Evolutionary conservation across 164 flowering plant species (phyloP), one percentile per base, ranked within the genome.

Genomic region (Dillenia turbinata): DNA sequence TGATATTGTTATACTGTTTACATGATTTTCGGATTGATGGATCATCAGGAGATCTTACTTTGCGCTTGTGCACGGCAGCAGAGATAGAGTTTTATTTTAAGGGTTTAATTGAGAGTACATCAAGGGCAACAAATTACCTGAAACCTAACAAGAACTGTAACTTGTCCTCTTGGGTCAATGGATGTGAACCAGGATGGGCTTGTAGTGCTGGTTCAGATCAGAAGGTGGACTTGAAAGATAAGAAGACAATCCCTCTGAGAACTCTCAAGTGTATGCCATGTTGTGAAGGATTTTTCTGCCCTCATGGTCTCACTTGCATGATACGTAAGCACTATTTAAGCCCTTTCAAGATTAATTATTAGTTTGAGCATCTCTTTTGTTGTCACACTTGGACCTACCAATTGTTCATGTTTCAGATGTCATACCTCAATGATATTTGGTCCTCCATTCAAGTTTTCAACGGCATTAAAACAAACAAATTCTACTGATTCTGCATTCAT

Each of bases 181-280:
- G 99, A 16, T 94, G 97, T 74, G 97, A 94, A 75, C 93, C 97
- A 10, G 99, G 99, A 52, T 94, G 99, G 99, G 96, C 96, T 60
- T 94, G 99, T 60, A 71, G 76, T 54, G 71, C 64, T 66, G 80
- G 70, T 12, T 11, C 47, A 24, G 67, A 66, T 33, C 53, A 72
- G 54, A 78, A 73, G 46, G 83, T 85, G 64, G 85, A 89, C 60
- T 76, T 85, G 0, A 76, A 68, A 65, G 76, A 86, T 60, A 57
- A 78, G 1, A 65, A 78, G 56, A 71, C 68, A 49, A 70, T 85
- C 44, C 96, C 97, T 24, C 13, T 54, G 2, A 82, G 99, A 77
- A 75, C 77, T 62, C 57, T 15, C 10, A 67, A 70, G 46, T 89
- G 97, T 65, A 63, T 54, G 13, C 57, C 92, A 62, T 91, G 99